Percentiles rank a stretch among this genome's conserved stretches.
Evolutionary conservation across 177 flowering plant species (phyloP).

Genomic region (Vitis hybrid): DNA sequence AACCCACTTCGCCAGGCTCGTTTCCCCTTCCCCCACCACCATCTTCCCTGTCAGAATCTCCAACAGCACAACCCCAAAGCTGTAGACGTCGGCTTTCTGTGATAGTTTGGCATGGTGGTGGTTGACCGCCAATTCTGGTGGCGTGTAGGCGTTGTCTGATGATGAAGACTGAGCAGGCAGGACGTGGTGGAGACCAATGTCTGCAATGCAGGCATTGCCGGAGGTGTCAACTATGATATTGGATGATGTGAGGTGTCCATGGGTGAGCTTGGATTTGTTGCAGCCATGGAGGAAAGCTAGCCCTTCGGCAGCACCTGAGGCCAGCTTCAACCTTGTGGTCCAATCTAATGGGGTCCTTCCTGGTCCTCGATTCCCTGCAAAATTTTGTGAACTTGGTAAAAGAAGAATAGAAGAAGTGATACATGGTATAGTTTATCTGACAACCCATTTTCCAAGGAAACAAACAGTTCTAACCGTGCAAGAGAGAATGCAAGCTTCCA

Average conservation of each 20-base stretch:
- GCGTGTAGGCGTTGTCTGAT: slow-evolving; percentile 22
- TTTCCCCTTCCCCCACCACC: slow-evolving; percentile 25
- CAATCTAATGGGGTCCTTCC: slow-evolving; percentile 47
- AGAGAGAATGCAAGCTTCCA: slow-evolving; percentile 49
- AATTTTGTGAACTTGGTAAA: background rate
- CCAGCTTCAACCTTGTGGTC: slow-evolving; percentile 40
- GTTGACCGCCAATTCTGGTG: slow-evolving; percentile 24
- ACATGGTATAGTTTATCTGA: no score
- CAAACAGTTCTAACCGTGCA: slow-evolving; percentile 40
- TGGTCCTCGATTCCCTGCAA: slow-evolving; percentile 41
- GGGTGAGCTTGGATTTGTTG: slow-evolving; percentile 30
- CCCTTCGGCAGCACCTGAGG: slow-evolving; percentile 39
- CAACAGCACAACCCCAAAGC: slow-evolving; percentile 42
- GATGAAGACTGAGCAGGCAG: slow-evolving; percentile 13
- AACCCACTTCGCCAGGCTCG: slow-evolving; percentile 39
- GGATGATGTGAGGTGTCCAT: slow-evolving; percentile 42
- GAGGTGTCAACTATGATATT: slow-evolving; percentile 36
- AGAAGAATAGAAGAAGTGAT: background rate
- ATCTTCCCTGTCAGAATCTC: slow-evolving; percentile 49
- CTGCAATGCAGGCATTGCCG: slow-evolving; percentile 40
- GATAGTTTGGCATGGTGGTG: slow-evolving; percentile 7
- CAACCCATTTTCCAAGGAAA: background rate
- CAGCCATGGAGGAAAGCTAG: slow-evolving; percentile 39
- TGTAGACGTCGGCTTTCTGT: slow-evolving; percentile 39
- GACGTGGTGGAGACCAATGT: slow-evolving; percentile 36